phyloP scores from a whole-genome alignment of 1,284 basidiomycete genomes.

The Inonotus obliquus region DNA sequence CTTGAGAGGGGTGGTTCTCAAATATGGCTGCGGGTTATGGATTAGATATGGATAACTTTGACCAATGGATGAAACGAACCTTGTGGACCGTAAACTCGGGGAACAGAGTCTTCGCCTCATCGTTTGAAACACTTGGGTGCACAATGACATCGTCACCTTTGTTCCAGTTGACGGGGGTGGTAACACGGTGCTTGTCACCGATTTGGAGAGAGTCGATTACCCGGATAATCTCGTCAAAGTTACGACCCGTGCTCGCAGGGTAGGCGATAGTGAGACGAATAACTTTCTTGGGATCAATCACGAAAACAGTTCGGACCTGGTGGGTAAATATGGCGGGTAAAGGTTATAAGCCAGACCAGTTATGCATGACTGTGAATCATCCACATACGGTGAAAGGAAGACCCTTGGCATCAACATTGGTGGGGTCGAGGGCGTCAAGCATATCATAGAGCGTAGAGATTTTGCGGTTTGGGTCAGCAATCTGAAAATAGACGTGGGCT shows the following conservation, averaged over 20 bases:
- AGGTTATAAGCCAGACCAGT: slow-evolving; percentile 12
- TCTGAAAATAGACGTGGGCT: slow-evolving; percentile 40
- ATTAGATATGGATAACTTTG: not conserved
- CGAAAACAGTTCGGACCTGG: slow-evolving; percentile 92
- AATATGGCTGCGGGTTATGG: slow-evolving; percentile 50
- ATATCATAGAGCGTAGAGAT: slow-evolving; percentile 89
- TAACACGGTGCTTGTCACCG: slow-evolving; percentile 85
- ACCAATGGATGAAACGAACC: slow-evolving; percentile 35
- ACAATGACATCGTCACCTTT: slow-evolving; percentile 94
- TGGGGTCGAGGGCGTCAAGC: slow-evolving; percentile 93
- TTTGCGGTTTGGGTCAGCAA: slow-evolving; percentile 87
- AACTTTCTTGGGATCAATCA: slow-evolving; percentile 89
- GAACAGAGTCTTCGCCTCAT: slow-evolving; percentile 88
- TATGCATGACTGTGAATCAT: slow-evolving; percentile 7
- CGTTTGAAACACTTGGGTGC: slow-evolving; percentile 82
- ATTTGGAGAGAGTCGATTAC: slow-evolving; percentile 87
- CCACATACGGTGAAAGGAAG: slow-evolving; percentile 70
- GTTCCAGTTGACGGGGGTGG: slow-evolving; percentile 93
- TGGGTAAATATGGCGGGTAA: slow-evolving; percentile 15
- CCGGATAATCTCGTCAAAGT: slow-evolving; percentile 84
- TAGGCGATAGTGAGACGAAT: slow-evolving; percentile 90
- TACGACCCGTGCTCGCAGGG: slow-evolving; percentile 81
- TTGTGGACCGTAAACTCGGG: slow-evolving; percentile 66
- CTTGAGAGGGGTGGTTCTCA: slow-evolving; percentile 70
- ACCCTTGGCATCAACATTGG: slow-evolving; percentile 92